These are phyloP conservation scores for Toxoplasma gondii DNA, from an alignment of 169 alveolate genomes.

Conservation along the genomic window DNA sequence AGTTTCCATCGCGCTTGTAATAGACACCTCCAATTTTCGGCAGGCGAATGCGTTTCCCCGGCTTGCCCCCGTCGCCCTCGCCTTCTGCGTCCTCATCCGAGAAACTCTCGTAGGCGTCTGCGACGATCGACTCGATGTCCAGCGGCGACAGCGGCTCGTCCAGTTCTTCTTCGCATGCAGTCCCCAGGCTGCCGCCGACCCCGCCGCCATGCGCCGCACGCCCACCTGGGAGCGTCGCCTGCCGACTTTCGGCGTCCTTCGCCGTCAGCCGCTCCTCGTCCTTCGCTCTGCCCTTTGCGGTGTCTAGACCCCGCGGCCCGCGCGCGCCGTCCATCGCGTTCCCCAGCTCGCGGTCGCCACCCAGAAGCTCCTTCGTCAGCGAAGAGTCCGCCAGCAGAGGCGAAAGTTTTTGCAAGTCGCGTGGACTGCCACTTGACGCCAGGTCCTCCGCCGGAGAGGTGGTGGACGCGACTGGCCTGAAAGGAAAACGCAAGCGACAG, in stretches of 20 bases:
- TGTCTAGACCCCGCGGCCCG: not conserved
- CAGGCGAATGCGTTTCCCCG: not conserved
- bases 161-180: not conserved
- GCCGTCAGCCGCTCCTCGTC: not conserved
- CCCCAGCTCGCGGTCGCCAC: too few relatives aligned
- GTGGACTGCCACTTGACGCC: too few relatives aligned
- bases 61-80: not conserved
- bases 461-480: too few relatives aligned
- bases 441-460: too few relatives aligned
- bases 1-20: conserved; percentile 58
- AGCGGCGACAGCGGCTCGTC: conserved; percentile 5
- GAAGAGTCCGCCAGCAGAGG: too few relatives aligned
- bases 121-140: conserved; percentile 11
- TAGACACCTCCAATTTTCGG: conserved; percentile 62
- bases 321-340: too few relatives aligned
- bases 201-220: not conserved
- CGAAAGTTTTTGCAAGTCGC: too few relatives aligned
- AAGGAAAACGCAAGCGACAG: too few relatives aligned
- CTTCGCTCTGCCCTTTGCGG: not conserved
- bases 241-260: not conserved
- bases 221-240: too few relatives aligned
- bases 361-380: too few relatives aligned
- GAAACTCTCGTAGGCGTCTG: conserved; percentile 44
- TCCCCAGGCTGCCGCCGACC: not conserved
- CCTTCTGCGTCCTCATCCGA: conserved; percentile 30